A percentile compares a stretch with the other conserved stretches of the same genome.
These are phyloP conservation scores for Solanum chilense DNA, from an alignment of 257 asterid species.

Conservation along the genomic window DNA sequence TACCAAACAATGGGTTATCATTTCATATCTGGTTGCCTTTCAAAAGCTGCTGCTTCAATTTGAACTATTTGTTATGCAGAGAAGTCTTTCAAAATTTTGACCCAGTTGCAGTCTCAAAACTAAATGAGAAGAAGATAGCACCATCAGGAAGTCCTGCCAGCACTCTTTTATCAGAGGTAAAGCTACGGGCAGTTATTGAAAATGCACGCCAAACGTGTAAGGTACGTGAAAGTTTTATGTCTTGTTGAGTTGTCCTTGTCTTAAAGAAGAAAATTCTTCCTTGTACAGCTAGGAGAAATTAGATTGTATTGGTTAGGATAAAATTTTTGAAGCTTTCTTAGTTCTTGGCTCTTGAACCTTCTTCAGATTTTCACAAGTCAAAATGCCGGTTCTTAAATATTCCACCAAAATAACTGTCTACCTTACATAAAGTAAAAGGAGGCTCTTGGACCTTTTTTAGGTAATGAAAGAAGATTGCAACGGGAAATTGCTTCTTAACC, in stretches of 20 bases:
- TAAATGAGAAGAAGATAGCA: constrained; percentile 76
- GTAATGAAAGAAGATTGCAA: neutral
- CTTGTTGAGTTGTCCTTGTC: neutral
- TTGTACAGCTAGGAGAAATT: neutral
- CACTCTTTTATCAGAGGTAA: constrained; percentile 77
- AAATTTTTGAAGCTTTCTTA: neutral
- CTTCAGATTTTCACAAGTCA: neutral
- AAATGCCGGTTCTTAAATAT: neutral
- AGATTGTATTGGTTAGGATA: neutral
- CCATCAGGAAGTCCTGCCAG: constrained; percentile 64
- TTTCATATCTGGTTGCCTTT: neutral
- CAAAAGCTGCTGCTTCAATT: constrained; percentile 15
- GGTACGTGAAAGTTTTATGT: constrained; percentile 20
- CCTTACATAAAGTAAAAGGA: neutral
- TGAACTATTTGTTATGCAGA: constrained; percentile 36
- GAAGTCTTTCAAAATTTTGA: constrained; percentile 80
- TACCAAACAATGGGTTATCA: neutral
- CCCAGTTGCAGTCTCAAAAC: constrained; percentile 75
- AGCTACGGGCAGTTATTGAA: constrained; percentile 77
- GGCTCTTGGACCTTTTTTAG: neutral
- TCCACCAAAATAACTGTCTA: neutral
- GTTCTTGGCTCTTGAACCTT: neutral
- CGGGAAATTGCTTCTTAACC: neutral
- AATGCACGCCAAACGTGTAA: constrained; percentile 88
- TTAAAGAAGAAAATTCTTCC: neutral